Evolutionary conservation across 805 yeast genomes (phyloP).

Genomic region (Monosporozyma siamensis): DNA sequence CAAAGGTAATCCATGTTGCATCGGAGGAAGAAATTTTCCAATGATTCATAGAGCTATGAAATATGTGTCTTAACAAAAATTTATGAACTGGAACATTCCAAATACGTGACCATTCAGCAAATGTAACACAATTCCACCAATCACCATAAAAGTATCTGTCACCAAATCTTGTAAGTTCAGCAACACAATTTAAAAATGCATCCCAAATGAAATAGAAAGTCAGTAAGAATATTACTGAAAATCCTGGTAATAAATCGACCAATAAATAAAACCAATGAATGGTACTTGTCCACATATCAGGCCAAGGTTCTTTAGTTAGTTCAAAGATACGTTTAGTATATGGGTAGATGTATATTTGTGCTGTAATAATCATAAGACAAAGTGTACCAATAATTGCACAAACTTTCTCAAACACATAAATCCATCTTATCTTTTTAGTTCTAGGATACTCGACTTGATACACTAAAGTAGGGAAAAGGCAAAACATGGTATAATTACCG

Average conservation of each 20-base stretch:
- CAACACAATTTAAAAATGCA: conserved; percentile 78
- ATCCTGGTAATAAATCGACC: conserved; percentile 69
- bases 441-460: conserved; percentile 79
- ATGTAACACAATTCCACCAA: conserved; percentile 95
- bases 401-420: conserved; percentile 59
- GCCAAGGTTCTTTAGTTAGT: conserved; percentile 33
- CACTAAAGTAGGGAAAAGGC: conserved; percentile 85
- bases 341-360: conserved; percentile 72
- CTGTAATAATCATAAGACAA: conserved; percentile 66
- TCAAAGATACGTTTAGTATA: conserved; percentile 49
- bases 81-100: conserved; percentile 95
- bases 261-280: conserved; percentile 33
- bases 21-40: conserved; percentile 50
- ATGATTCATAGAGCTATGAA: conserved; percentile 79
- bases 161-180: conserved; percentile 77
- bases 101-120: conserved; percentile 86
- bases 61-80: conserved; percentile 85
- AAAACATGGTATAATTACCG: conserved; percentile 58
- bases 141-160: conserved; percentile 91
- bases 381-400: conserved; percentile 83
- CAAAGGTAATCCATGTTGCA: conserved; percentile 72
- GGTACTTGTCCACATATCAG: conserved; percentile 15
- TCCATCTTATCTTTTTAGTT: conserved; percentile 57
- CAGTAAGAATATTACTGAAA: conserved; percentile 63
- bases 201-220: conserved; percentile 93